Evolutionary conservation across 169 alveolate species (phyloP), one percentile per base, ranked within the genome.

Genomic region (Eimeria sp.): DNA sequence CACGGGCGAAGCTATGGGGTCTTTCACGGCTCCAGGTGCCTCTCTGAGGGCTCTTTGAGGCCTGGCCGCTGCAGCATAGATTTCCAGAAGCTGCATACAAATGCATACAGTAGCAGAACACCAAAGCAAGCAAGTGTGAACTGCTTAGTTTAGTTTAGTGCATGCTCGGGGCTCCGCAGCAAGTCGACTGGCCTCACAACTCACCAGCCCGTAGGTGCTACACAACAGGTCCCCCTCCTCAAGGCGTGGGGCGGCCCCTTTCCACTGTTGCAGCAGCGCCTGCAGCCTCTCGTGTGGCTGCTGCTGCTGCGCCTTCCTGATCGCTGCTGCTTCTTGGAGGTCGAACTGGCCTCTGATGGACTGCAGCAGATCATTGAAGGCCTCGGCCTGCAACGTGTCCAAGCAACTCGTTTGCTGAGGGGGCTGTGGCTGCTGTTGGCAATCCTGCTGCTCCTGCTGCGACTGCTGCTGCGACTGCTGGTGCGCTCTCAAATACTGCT

Each of bases 61-160:
- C 40, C 40, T 43, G 46, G n/a, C 80, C 40, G 40, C n/a, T 37
- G 91, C 91, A 37, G 76, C 58, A 23, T 58, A 58, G 80, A 85
- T 40, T 30, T 85, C 91, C 40, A 62, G n/a, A 20, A 85, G 91
- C 91, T 85, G 91, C 78, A 85, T 77, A 71, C 91, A 85, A 78
- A 78, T 85, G 91, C 78, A 85, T 77, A 71, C 91, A 33, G 54
- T 71, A 66, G 64, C 80, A 85, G 49, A 85, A 18, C 76, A 85
- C 52, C 60, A 82, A 54, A 16, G 46, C 56, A 30, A 16, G 54
- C 90, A 56, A 27, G 46, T 56, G 30, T 2, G 6, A 6, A 4
- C 46, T n/a, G 54, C 52, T 27, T 52, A 13, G 16, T 56, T 54
- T 82, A 72, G 64, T 43, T 43, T 43, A n/a, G 54, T 82, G 74